These are phyloP conservation scores for Paragyromitra xinjiangensis DNA, from an alignment of 495 filamentous ascomycete genomes.

Conservation along the genomic window DNA sequence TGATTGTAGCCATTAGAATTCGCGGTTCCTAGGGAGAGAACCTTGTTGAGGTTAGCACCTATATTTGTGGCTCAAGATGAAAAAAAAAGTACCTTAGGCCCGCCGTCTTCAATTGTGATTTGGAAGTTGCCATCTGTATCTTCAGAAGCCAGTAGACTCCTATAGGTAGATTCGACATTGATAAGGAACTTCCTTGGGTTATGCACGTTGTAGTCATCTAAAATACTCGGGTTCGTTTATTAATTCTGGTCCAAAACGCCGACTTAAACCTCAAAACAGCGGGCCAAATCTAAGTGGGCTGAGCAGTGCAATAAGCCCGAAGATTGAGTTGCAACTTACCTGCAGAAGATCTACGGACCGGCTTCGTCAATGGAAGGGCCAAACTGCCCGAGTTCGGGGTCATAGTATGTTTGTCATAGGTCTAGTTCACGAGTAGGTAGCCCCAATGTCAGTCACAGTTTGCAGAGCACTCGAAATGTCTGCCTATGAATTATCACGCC, in stretches of 20 bases:
- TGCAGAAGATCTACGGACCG: slow-evolving; percentile 46
- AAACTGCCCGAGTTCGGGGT: slow-evolving; percentile 39
- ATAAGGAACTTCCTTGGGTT: slow-evolving; percentile 54
- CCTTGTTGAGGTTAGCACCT: slow-evolving; percentile 60
- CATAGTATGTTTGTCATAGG: slow-evolving; percentile 46
- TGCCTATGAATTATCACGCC: not conserved
- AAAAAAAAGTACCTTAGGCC: slow-evolving; percentile 76
- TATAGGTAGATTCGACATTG: slow-evolving; percentile 53
- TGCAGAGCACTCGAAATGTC: not conserved
- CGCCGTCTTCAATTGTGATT: slow-evolving; percentile 94
- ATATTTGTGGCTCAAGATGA: not conserved
- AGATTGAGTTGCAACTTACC: slow-evolving; percentile 17
- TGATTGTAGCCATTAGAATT: slow-evolving; percentile 82
- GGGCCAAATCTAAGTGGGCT: slow-evolving; percentile 15
- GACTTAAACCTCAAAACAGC: not conserved
- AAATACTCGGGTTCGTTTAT: slow-evolving; percentile 8
- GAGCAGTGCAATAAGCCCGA: not conserved
- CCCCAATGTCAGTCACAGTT: slow-evolving; percentile 20
- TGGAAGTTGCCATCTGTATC: slow-evolving; percentile 92
- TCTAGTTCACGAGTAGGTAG: slow-evolving; percentile 15
- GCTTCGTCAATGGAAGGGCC: slow-evolving; percentile 43
- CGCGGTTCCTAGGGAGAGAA: slow-evolving; percentile 83
- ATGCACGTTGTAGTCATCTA: slow-evolving; percentile 49
- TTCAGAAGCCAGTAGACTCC: slow-evolving; percentile 73
- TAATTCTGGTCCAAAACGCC: slow-evolving; percentile 9